These are phyloP conservation scores for Rhynchospora breviuscula DNA, from an alignment of 176 grass and related monocot species.

Conservation along the genomic window DNA sequence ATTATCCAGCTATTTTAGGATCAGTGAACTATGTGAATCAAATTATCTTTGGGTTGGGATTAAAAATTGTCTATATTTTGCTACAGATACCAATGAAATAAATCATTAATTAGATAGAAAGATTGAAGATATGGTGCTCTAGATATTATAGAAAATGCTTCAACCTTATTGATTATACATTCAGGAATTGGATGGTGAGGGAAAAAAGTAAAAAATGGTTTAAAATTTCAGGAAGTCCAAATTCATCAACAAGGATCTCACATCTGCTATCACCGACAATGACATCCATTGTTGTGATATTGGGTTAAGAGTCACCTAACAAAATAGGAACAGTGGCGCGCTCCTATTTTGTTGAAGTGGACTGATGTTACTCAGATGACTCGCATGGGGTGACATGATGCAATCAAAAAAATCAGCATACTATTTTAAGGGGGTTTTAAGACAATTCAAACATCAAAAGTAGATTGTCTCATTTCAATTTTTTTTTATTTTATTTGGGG, in stretches of 20 bases:
- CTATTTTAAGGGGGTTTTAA: not conserved
- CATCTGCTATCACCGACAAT: not conserved
- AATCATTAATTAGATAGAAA: not conserved
- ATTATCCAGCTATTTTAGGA: not conserved
- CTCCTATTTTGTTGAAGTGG: not conserved
- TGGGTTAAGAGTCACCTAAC: not conserved
- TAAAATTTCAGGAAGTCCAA: not conserved
- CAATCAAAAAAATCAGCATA: not conserved
- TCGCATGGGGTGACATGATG: not conserved
- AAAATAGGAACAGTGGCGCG: not conserved
- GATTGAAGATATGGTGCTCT: not conserved
- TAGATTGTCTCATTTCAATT: not conserved
- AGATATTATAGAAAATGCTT: not conserved
- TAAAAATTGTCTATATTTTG: not conserved
- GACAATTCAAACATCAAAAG: not conserved
- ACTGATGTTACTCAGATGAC: not conserved
- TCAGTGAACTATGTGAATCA: not conserved
- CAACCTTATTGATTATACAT: not conserved
- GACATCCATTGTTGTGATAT: not conserved
- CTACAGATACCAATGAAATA: not conserved
- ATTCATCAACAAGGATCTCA: not conserved
- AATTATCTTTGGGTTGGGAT: not conserved
- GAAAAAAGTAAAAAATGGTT: not conserved
- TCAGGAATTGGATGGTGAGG: not conserved
- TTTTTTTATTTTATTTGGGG: not conserved